Conservation (phyloP, 2,329 filamentous ascomycete species). For the Trichophyton simii region DNA sequence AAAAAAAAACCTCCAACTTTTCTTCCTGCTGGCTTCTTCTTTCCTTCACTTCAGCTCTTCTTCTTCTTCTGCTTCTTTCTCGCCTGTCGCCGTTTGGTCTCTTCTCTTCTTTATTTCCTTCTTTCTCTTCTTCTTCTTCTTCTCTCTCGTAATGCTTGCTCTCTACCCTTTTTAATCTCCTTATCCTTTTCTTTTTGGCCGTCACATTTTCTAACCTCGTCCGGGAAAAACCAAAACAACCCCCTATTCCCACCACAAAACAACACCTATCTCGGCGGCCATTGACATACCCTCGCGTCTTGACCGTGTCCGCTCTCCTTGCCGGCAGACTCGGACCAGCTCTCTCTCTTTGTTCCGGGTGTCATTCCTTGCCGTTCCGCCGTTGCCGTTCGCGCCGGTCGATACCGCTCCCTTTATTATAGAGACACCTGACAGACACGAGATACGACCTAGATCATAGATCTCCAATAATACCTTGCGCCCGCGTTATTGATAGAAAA, state of each 20-base stretch:
- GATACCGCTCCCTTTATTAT: background rate
- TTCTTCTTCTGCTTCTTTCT: slow-evolving; percentile 2
- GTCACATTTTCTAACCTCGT: background rate
- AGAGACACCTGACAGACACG: background rate
- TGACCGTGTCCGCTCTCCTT: background rate
- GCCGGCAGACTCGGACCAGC: background rate
- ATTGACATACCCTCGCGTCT: background rate
- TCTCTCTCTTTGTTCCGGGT: background rate
- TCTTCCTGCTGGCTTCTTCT: background rate
- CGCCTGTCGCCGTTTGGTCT: background rate
- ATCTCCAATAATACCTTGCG: background rate
- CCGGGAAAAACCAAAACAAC: background rate
- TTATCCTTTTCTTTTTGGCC: slow-evolving; percentile 7
- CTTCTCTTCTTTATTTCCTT: background rate
- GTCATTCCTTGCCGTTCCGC: background rate
- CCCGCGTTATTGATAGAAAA: background rate
- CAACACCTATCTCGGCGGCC: background rate
- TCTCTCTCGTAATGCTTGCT: slow-evolving; percentile 5
- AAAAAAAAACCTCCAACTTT: slow-evolving; percentile 5
- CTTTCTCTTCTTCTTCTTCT: slow-evolving; percentile 2
- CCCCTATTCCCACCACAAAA: background rate
- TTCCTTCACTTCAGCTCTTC: background rate
- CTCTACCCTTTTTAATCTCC: slow-evolving; percentile 5
- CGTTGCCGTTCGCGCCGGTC: slow-evolving; percentile 5
- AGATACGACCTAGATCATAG: background rate